These are phyloP conservation scores for Hymenoscyphus repandus DNA, from an alignment of 2,329 filamentous ascomycete species.

Conservation along the genomic window DNA sequence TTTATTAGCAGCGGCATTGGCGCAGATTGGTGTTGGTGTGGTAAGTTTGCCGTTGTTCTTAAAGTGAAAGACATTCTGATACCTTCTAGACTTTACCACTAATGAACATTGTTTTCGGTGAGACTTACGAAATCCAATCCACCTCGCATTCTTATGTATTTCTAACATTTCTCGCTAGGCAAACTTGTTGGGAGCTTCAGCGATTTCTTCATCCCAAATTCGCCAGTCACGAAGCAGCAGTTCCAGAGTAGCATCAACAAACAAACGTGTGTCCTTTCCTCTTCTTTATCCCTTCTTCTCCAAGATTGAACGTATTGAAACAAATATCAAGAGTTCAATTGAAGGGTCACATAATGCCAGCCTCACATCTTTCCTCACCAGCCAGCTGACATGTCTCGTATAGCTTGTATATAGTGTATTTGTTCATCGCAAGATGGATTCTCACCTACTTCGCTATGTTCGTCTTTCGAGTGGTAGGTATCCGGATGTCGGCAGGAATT, in stretches of 20 bases:
- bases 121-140: constrained; percentile 3
- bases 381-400: not conserved
- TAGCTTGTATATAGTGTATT: constrained; percentile 62
- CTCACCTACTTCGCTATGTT: constrained; percentile 60
- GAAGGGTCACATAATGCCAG: too few species aligned
- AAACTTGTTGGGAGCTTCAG: constrained; percentile 41
- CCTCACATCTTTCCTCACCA: not conserved
- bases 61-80: constrained; percentile 5
- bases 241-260: constrained; percentile 41
- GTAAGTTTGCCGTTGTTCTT: constrained; percentile 12
- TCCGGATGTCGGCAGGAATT: constrained; percentile 55
- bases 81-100: constrained; percentile 45
- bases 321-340: too few species aligned
- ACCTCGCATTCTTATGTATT: not conserved
- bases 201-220: constrained; percentile 34
- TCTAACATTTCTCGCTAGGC: constrained; percentile 8
- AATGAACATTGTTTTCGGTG: constrained; percentile 56
- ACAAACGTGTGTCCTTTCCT: constrained; percentile 36
- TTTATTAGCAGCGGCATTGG: constrained; percentile 16
- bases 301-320: not conserved
- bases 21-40: constrained; percentile 23
- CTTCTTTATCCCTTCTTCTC: not conserved
- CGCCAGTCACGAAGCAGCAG: constrained; percentile 31
- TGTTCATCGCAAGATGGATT: constrained; percentile 62
- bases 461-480: constrained; percentile 55